Evolutionary conservation across 768 basidiomycete species (phyloP).

Genomic region (Calocybe gangraenosa): DNA sequence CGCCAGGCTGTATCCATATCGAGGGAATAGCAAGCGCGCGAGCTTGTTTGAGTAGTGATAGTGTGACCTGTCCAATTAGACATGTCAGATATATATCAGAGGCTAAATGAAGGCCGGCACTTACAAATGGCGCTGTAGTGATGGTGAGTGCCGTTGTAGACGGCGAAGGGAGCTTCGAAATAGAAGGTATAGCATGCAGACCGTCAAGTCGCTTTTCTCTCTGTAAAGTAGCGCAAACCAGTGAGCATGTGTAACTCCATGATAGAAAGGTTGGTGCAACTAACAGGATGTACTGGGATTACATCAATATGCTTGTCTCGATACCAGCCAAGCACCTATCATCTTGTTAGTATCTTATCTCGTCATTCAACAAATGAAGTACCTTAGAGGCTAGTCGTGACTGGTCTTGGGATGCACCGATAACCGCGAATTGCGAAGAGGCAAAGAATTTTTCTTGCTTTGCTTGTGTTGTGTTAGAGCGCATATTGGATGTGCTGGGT

Average conservation of each 20-base stretch:
- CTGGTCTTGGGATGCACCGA: constrained; percentile 17
- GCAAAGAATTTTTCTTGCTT: constrained; percentile 17
- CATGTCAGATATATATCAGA: constrained; percentile 10
- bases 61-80: constrained; percentile 14
- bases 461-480: constrained; percentile 1
- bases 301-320: constrained; percentile 17
- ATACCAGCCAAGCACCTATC: constrained; percentile 17
- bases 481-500: constrained; percentile 6
- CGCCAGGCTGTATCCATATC: constrained; percentile 18
- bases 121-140: constrained; percentile 13
- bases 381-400: constrained; percentile 16
- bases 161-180: constrained; percentile 17
- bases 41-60: constrained; percentile 19
- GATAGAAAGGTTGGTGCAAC: background rate
- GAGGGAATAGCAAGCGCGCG: constrained; percentile 13
- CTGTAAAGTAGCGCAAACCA: background rate
- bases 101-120: constrained; percentile 2
- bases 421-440: constrained; percentile 17
- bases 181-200: constrained; percentile 12
- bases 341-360: background rate
- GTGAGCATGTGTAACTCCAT: too few relatives aligned
- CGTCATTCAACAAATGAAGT: background rate
- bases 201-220: constrained; percentile 14
- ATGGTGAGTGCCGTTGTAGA: constrained; percentile 15
- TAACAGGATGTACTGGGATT: constrained; percentile 15